These are phyloP conservation scores for Escallonia rubra DNA, from an alignment of 129 eudicot species.

Conservation along the genomic window DNA sequence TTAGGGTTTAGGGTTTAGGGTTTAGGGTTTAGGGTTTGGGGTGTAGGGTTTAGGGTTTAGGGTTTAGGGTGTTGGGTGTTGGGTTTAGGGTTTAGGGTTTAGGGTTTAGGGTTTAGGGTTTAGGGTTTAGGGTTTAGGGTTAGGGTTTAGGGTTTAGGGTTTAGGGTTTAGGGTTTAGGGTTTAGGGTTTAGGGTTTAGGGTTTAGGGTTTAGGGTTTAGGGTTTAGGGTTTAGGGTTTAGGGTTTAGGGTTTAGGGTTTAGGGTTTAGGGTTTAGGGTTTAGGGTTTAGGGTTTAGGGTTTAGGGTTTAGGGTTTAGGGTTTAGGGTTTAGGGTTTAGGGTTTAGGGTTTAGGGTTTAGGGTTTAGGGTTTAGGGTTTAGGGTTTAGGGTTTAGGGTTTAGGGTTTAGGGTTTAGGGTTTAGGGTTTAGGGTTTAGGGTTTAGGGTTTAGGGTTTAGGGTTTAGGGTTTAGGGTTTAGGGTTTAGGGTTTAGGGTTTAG, in stretches of 20 bases:
- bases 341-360: constrained; percentile 25
- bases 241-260: constrained; percentile 22
- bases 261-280: constrained; percentile 28
- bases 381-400: constrained; percentile 18
- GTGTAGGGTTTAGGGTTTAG: constrained; percentile 33
- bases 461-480: constrained; percentile 27
- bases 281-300: constrained; percentile 29
- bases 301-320: constrained; percentile 28
- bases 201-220: constrained; percentile 21
- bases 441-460: constrained; percentile 21
- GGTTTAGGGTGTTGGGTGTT: constrained; percentile 28
- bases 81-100: constrained; percentile 30
- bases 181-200: constrained; percentile 11
- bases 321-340: constrained; percentile 28
- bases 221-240: constrained; percentile 19
- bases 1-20: constrained; percentile 35
- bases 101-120: constrained; percentile 29
- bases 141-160: constrained; percentile 13
- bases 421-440: constrained; percentile 21
- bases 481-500: constrained; percentile 25
- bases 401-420: constrained; percentile 14
- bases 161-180: constrained; percentile 15
- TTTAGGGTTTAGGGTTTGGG: constrained; percentile 25
- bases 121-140: constrained; percentile 27
- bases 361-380: constrained; percentile 18